Percentiles rank a stretch among this genome's conserved stretches.
These are phyloP conservation scores for Isatis lusitanica DNA, from an alignment of 441 rosid species.

Conservation along the genomic window DNA sequence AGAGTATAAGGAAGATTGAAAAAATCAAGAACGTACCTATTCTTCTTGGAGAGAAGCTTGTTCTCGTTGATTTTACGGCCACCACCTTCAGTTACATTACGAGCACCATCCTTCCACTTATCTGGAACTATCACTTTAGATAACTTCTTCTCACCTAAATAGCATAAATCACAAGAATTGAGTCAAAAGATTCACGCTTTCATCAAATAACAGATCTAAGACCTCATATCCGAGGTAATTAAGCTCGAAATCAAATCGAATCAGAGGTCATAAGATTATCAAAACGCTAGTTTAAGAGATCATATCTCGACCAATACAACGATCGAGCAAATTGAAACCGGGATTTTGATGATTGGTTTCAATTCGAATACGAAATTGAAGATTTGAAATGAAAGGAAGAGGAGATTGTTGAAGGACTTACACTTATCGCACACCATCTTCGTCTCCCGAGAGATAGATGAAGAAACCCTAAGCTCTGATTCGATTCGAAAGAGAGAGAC, in stretches of 20 bases:
- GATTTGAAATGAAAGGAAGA: background rate
- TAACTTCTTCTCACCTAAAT: conserved; percentile 84
- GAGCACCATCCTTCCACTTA: conserved; percentile 98
- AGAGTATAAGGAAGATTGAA: background rate
- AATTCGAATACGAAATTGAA: background rate
- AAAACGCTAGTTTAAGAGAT: background rate
- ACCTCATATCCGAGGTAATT: background rate
- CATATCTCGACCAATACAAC: background rate
- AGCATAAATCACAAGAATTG: background rate
- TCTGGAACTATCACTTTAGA: conserved; percentile 94
- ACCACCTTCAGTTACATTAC: conserved; percentile 87
- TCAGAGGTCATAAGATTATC: background rate
- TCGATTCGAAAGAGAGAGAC: conserved; percentile 7
- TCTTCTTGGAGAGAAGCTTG: conserved; percentile 91
- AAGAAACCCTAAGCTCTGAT: conserved; percentile 31
- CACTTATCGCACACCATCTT: conserved; percentile 95
- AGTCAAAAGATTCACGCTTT: background rate
- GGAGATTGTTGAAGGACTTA: conserved; percentile 32
- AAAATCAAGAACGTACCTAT: conserved; percentile 40
- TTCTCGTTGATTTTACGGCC: conserved; percentile 98
- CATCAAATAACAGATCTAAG: background rate
- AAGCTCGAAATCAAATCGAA: background rate
- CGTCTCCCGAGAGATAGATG: conserved; percentile 1
- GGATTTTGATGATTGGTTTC: background rate
- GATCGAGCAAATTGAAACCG: background rate